Evolutionary conservation across 768 basidiomycete species (phyloP).

Genomic region (Leccinum barrowsii): DNA sequence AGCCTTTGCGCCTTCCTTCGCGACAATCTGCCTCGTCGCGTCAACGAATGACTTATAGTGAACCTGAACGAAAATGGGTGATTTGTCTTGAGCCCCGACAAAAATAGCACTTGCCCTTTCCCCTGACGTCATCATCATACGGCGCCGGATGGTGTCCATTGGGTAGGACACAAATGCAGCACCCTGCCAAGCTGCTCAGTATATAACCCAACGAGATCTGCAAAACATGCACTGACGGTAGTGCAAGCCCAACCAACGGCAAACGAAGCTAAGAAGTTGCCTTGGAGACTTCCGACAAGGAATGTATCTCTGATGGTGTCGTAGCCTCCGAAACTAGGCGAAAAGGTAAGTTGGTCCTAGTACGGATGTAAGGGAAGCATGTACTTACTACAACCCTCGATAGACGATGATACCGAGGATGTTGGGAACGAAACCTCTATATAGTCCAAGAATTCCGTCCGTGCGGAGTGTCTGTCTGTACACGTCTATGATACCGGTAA

Average conservation of each 20-base stretch:
- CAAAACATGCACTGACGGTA: constrained; percentile 26
- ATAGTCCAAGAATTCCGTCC: constrained; percentile 40
- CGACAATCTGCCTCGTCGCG: constrained; percentile 37
- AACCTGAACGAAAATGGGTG: constrained; percentile 19
- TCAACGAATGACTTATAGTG: constrained; percentile 40
- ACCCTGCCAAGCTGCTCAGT: constrained; percentile 20
- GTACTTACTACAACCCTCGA: constrained; percentile 41
- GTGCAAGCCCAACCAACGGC: constrained; percentile 41
- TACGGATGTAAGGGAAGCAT: not conserved
- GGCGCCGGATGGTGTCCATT: constrained; percentile 41
- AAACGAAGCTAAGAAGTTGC: constrained; percentile 41
- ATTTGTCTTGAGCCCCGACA: not conserved
- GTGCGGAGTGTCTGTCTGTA: constrained; percentile 41
- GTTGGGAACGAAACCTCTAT: constrained; percentile 41
- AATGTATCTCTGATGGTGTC: constrained; percentile 38
- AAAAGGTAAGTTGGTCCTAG: not conserved
- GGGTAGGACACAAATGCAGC: constrained; percentile 41
- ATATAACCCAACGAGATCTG: not conserved
- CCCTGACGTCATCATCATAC: constrained; percentile 49
- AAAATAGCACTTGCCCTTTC: constrained; percentile 22
- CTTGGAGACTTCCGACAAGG: constrained; percentile 36
- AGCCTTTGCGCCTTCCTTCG: constrained; percentile 37
- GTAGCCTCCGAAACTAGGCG: constrained; percentile 40
- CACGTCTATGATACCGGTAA: constrained; percentile 39
- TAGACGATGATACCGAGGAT: constrained; percentile 42